phyloP scores from a whole-genome alignment of 768 basidiomycete species.

The Lactifluus rugatus region DNA sequence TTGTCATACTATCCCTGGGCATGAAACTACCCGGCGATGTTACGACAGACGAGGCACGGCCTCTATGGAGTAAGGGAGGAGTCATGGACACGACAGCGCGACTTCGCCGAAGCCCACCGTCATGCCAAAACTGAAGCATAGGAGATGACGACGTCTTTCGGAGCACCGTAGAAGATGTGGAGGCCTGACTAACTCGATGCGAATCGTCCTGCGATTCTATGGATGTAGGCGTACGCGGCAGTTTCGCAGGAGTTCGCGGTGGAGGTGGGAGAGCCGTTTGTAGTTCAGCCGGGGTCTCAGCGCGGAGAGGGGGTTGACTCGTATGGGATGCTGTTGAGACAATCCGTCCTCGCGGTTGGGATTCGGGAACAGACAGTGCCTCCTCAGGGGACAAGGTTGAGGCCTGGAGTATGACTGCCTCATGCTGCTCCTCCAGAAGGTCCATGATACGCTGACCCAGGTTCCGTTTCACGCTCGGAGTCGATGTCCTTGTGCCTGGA shows the following conservation, averaged over 20 bases:
- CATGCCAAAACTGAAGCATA: slow-evolving; percentile 16
- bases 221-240: slow-evolving; percentile 49
- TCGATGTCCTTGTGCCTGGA: slow-evolving; percentile 4
- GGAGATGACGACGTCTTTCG: slow-evolving; percentile 44
- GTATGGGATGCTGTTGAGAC: slow-evolving; percentile 25
- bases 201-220: slow-evolving; percentile 21
- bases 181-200: slow-evolving; percentile 15
- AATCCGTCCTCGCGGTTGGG: background rate
- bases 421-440: slow-evolving; percentile 16
- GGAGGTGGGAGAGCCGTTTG: slow-evolving; percentile 58
- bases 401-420: background rate
- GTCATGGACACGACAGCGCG: slow-evolving; percentile 19
- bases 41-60: slow-evolving; percentile 3
- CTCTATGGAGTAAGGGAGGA: slow-evolving; percentile 11
- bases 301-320: slow-evolving; percentile 44
- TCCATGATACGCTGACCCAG: slow-evolving; percentile 18
- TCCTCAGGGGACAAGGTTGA: background rate
- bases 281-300: slow-evolving; percentile 53
- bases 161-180: slow-evolving; percentile 21
- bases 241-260: slow-evolving; percentile 46
- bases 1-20: slow-evolving; percentile 17
- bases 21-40: background rate
- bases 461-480: slow-evolving; percentile 17
- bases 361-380: background rate
- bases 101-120: slow-evolving; percentile 1